Evolutionary conservation across 2,329 filamentous ascomycete species (phyloP), one percentile per base, ranked within the genome.

Genomic region (Ceratocystis alfenasii): DNA sequence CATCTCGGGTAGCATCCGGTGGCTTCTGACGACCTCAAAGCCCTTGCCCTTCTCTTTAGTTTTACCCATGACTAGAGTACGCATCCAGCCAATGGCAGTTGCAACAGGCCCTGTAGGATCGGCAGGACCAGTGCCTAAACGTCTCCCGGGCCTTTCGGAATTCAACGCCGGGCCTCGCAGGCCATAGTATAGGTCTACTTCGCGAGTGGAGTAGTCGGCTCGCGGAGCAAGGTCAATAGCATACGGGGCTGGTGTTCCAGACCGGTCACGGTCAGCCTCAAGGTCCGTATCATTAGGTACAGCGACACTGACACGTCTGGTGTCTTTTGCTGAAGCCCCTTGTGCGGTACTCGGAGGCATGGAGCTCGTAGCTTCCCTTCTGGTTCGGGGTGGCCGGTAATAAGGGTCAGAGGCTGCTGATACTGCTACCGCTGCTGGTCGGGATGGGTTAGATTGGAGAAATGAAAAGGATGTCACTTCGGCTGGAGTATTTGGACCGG

Each of bases 151-250:
- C 2, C 85, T 85, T 68, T 90, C 89, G 1, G 90, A 88, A 70
- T 87, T 92, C 12, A 97, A 78, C 0, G 93, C 90, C 22, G 91
- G 90, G 0, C 94, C 94, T 44, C 94, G 85, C 33, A 63, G 46
- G 8, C 91, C 89, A 72, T 99, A 97, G 76, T 97, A 97, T 72
- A 96, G 96, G 74, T 99, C 94, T 0, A 95, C 90, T 75, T 99
- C 94, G 66, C 94, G 87, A 0, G 93, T 94, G 1, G 92, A 87
- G 73, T 97, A 97, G 72, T 99, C 93, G 1, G 88, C 87, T 28
- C 85, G 81, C 25, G 84, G 86, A 1, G 79, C 77, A 45, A 82
- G 78, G 44, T 81, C 74, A 66, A 76, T 74, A 36, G 72, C 69
- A 28, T 72, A 70, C 1, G 77, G 77, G 1, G 77, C 77, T 2